phyloP scores from a whole-genome alignment of 2,329 filamentous ascomycete genomes.

The Colletotrichum coccodes region DNA sequence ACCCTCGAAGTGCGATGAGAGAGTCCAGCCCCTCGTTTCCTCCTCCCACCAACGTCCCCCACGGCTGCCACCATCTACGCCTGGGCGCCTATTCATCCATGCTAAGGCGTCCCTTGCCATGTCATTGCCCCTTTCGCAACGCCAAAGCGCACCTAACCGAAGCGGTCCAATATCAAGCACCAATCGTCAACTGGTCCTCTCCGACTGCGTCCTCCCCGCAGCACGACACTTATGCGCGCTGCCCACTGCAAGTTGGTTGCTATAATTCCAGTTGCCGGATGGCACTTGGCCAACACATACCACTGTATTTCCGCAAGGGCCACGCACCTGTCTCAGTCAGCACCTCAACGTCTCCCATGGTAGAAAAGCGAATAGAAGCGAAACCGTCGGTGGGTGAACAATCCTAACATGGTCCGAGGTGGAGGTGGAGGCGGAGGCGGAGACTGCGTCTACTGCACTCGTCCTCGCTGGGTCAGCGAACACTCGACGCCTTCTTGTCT shows the following conservation, averaged over 20 bases:
- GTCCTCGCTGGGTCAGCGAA: not conserved
- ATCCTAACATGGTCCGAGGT: not conserved
- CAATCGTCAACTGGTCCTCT: constrained; percentile 1
- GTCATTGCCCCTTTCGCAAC: not conserved
- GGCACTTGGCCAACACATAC: not conserved
- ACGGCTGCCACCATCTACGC: not conserved
- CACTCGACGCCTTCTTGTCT: not conserved
- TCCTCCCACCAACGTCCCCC: not conserved
- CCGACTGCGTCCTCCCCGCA: not conserved
- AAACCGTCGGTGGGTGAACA: not conserved
- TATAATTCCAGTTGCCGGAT: not conserved
- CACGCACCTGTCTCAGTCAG: not conserved
- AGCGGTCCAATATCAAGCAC: constrained; percentile 8
- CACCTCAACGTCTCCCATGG: no score
- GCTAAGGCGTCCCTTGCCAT: not conserved
- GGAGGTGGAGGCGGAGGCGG: not conserved
- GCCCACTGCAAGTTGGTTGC: not conserved
- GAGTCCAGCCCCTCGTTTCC: not conserved
- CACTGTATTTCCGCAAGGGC: not conserved
- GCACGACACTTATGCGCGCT: constrained; percentile 1
- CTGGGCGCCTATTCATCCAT: constrained; percentile 6
- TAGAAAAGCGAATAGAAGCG: no score
- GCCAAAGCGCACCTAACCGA: constrained; percentile 11
- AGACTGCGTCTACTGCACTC: not conserved
- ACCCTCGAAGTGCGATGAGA: not conserved